Conservation (phyloP, 371 early-diverging fungal genomes). For the Polyrhizophydium stewartii region DNA sequence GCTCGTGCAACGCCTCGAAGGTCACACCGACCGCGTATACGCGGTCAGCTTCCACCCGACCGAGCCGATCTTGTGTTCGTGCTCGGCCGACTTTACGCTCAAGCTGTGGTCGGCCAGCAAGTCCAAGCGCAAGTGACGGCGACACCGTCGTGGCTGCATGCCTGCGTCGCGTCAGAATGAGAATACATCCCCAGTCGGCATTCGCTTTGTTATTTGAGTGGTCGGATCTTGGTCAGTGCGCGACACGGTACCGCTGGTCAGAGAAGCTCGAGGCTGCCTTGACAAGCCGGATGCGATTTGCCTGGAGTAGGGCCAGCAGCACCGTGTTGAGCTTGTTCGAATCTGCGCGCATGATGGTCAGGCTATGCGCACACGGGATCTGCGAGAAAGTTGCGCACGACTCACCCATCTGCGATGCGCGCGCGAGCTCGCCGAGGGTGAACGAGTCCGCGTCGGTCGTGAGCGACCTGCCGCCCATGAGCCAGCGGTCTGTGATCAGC, state of each 20-base stretch:
- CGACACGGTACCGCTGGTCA: background rate
- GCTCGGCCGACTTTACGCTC: conserved; percentile 80
- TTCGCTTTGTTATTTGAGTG: background rate
- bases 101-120: conserved; percentile 63
- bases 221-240: background rate
- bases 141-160: too few species aligned
- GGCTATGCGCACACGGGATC: too few species aligned
- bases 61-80: conserved; percentile 73
- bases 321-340: background rate
- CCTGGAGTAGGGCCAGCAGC: background rate
- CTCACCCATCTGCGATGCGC: conserved; percentile 1
- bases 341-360: background rate
- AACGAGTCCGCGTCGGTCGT: background rate
- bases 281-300: background rate
- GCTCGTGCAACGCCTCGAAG: conserved; percentile 73
- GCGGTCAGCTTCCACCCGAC: conserved; percentile 78
- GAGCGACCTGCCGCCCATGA: background rate
- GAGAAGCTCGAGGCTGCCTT: background rate
- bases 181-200: background rate
- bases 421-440: background rate
- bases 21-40: conserved; percentile 84
- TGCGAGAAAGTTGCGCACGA: background rate
- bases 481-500: background rate
- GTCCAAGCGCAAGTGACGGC: conserved; percentile 12
- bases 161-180: too few species aligned